Evolutionary conservation across 257 asterid species (phyloP), one percentile per base, ranked within the genome.

Genomic region (Coffea canephora): DNA sequence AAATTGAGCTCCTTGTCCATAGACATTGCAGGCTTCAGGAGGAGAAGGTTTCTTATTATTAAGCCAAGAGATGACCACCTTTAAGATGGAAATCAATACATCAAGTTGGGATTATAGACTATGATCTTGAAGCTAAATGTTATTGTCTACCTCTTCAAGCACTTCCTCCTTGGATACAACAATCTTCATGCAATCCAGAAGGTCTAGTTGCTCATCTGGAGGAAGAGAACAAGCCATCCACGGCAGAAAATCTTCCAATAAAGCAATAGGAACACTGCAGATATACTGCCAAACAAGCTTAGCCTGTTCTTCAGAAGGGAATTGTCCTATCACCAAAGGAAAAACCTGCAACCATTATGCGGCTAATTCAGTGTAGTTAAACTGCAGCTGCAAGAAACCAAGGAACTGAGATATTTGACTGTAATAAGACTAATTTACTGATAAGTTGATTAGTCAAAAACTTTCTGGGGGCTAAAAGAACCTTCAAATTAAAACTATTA

Each of bases 61-160:
- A 80, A 92, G 87, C 97, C 97, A 91, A 71, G 97, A 91, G 67
- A 89, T 76, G 68, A 91, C 89, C 86, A 91, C 93, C 97, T 94
- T 69, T 65, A 61, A 70, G 75, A 85, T 77, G 80, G 77, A 85
- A 77, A 79, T 64, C 79, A 70, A 59, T 62, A 77, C 69, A 86
- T 82, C 78, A 84, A 80, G 43, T 82, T n/a, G 74, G 76, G 78
- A 78, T 83, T 78, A 81, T 78, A 27, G 75, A 72, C 74, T 21
- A 19, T 73, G 73, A 73, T 48, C 69, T 68, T 87, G 61, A 72
- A 66, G 75, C 86, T 71, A n/a, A 71, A 70, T 46, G 57, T 64
- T 39, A 72, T 75, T 71, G 57, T 79, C 82, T 87, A 94, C 98
- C 97, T 90, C 93, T 86, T 91, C 94, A 74, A 92, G 91, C 72